phyloP scores from a whole-genome alignment of 345 rosid genomes.

The Acer negundo region DNA sequence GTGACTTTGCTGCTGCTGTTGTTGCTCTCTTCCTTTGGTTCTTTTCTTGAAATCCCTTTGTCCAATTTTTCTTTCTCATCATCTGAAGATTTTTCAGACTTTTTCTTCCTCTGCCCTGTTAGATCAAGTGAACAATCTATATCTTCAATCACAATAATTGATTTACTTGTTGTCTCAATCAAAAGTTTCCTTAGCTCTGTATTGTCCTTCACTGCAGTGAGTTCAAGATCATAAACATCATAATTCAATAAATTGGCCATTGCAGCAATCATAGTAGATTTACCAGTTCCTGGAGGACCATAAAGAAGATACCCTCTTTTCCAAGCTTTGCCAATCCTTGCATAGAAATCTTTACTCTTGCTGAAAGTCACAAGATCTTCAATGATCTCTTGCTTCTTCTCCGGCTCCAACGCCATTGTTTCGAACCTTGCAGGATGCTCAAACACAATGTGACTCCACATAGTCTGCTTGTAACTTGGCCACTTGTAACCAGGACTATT shows the following conservation, averaged over 20 bases:
- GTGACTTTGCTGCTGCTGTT: conserved; percentile 49
- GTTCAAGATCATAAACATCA: conserved; percentile 41
- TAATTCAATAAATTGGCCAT: conserved; percentile 39
- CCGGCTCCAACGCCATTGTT: conserved; percentile 56
- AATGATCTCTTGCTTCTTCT: conserved; percentile 53
- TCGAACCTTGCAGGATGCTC: conserved; percentile 66
- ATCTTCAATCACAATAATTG: conserved; percentile 57
- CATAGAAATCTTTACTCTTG: conserved; percentile 52
- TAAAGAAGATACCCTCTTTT: conserved; percentile 62
- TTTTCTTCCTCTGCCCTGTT: conserved; percentile 54
- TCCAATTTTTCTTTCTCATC: conserved; percentile 37
- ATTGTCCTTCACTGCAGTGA: conserved; percentile 40
- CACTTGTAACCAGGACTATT: conserved; percentile 55
- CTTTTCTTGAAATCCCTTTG: conserved; percentile 30
- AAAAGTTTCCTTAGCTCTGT: conserved; percentile 37
- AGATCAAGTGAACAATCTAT: conserved; percentile 61
- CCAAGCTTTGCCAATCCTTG: conserved; percentile 59
- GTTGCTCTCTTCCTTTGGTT: conserved; percentile 31
- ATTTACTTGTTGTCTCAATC: conserved; percentile 46
- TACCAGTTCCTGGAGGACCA: conserved; percentile 44
- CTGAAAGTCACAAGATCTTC: conserved; percentile 59
- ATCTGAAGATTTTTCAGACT: conserved; percentile 21
- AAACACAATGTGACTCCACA: conserved; percentile 61
- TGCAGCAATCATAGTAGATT: conserved; percentile 41
- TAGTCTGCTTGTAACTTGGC: conserved; percentile 47